phyloP scores from a whole-genome alignment of 208 protist species.

The Crithidia acanthocephali region DNA sequence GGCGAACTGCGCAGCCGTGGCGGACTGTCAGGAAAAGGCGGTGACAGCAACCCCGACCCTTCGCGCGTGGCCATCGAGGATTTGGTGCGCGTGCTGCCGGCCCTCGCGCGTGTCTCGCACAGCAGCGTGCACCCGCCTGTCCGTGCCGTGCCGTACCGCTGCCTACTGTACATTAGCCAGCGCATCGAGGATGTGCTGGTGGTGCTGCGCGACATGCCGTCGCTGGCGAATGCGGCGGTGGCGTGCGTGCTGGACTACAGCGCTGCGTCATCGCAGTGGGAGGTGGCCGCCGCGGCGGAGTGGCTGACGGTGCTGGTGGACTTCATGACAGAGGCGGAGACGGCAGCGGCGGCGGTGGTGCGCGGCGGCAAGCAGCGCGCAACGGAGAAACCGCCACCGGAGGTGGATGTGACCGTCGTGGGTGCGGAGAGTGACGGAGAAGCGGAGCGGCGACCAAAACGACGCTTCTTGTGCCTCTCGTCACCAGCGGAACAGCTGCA shows the following conservation, averaged over 20 bases:
- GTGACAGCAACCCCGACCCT: not conserved
- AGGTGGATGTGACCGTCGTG: constrained; percentile 5
- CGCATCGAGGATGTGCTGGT: constrained; percentile 44
- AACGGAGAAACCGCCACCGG: constrained; percentile 3
- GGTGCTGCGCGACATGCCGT: constrained; percentile 66
- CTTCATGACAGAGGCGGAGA: constrained; percentile 23
- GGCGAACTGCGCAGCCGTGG: constrained; percentile 27
- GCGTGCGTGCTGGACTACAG: constrained; percentile 61
- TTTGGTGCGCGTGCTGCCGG: constrained; percentile 53
- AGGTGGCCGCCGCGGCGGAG: constrained; percentile 76
- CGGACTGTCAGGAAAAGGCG: not conserved
- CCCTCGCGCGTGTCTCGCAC: constrained; percentile 54
- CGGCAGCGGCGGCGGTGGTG: not conserved
- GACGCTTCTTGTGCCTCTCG: not conserved
- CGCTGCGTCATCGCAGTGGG: constrained; percentile 55
- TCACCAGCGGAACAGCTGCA: constrained; percentile 14
- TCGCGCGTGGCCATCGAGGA: constrained; percentile 34
- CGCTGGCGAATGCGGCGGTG: constrained; percentile 58
- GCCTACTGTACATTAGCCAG: constrained; percentile 45
- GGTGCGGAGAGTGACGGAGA: not conserved
- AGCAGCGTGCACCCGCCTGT: constrained; percentile 68
- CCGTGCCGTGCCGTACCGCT: constrained; percentile 64
- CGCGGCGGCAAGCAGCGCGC: not conserved
- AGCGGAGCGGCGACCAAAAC: not conserved
- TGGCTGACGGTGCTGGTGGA: constrained; percentile 55